phyloP scores from a whole-genome alignment of 345 rosid genomes.

The Eucalyptus albens region DNA sequence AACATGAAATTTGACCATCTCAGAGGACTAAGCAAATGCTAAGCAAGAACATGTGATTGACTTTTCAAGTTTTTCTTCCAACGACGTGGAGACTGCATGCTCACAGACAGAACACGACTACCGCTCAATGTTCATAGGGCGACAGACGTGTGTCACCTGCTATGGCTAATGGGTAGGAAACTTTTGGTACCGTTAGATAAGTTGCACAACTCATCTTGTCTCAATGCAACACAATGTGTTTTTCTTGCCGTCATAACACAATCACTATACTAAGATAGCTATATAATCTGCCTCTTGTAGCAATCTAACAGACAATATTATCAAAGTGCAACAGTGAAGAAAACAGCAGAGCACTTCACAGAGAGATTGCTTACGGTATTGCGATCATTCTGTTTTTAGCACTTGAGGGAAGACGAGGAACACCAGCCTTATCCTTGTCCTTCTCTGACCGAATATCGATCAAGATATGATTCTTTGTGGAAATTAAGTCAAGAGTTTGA shows the following conservation, averaged over 20 bases:
- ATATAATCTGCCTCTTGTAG: neutral
- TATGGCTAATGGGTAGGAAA: neutral
- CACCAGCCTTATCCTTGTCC: constrained; percentile 76
- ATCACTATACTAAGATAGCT: neutral
- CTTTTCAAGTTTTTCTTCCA: neutral
- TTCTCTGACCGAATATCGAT: constrained; percentile 89
- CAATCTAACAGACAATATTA: neutral
- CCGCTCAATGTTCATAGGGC: neutral
- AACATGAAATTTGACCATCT: neutral
- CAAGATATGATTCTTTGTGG: constrained; percentile 41
- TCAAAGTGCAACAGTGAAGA: neutral
- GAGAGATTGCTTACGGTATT: constrained; percentile 52
- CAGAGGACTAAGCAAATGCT: neutral
- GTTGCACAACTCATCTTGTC: neutral
- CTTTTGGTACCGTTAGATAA: neutral
- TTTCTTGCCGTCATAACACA: neutral
- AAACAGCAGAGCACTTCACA: neutral
- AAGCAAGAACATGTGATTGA: neutral
- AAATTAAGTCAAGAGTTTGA: constrained; percentile 67
- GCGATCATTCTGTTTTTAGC: constrained; percentile 71
- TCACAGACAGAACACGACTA: neutral
- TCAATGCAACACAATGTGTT: neutral
- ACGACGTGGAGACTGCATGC: neutral
- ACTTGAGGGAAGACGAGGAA: constrained; percentile 89
- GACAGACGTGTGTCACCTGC: neutral